Percentiles rank a stretch among this genome's conserved stretches.
phyloP scores from a whole-genome alignment of 2,329 filamentous ascomycete genomes.

The Paraphoma chrysanthemicola region DNA sequence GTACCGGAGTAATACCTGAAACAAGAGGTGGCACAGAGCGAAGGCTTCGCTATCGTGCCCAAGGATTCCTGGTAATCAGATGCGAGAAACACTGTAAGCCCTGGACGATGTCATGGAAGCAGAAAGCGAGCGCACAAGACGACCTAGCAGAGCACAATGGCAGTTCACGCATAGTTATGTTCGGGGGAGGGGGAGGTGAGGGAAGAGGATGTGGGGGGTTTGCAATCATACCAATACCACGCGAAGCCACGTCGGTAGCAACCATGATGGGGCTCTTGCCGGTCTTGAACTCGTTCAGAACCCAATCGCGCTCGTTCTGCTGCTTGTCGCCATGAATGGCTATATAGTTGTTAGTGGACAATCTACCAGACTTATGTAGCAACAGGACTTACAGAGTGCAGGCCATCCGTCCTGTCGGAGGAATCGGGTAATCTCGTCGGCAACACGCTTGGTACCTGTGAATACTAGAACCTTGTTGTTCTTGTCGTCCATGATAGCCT shows the following conservation, averaged over 20 bases:
- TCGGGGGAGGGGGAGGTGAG: constrained; percentile 40
- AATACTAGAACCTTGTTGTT: constrained; percentile 96
- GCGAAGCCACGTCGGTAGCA: constrained; percentile 98
- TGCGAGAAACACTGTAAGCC: constrained; percentile 84
- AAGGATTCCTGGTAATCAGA: constrained; percentile 83
- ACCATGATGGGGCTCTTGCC: constrained; percentile 99
- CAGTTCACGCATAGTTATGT: constrained; percentile 66
- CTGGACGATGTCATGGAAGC: constrained; percentile 91
- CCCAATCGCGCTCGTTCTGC: constrained; percentile 99
- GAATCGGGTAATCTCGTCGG: constrained; percentile 97
- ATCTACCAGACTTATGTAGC: constrained; percentile 3
- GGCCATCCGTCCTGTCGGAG: constrained; percentile 98
- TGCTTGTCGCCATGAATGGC: constrained; percentile 99
- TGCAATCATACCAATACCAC: constrained; percentile 99
- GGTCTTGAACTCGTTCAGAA: constrained; percentile 98
- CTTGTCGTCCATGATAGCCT: constrained; percentile 97
- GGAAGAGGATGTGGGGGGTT: constrained; percentile 56
- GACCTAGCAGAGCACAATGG: constrained; percentile 84
- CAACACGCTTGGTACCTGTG: constrained; percentile 84
- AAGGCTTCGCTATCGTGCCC: constrained; percentile 77
- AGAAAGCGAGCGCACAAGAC: constrained; percentile 77
- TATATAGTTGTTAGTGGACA: constrained; percentile 54
- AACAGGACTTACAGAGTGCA: constrained; percentile 78
- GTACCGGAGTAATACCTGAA: constrained; percentile 72
- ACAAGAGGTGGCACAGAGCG: constrained; percentile 75